Percentiles rank a stretch among this genome's conserved stretches.
These are phyloP conservation scores for Metschnikowia gruessii DNA, from an alignment of 805 yeast genomes.

Conservation along the genomic window DNA sequence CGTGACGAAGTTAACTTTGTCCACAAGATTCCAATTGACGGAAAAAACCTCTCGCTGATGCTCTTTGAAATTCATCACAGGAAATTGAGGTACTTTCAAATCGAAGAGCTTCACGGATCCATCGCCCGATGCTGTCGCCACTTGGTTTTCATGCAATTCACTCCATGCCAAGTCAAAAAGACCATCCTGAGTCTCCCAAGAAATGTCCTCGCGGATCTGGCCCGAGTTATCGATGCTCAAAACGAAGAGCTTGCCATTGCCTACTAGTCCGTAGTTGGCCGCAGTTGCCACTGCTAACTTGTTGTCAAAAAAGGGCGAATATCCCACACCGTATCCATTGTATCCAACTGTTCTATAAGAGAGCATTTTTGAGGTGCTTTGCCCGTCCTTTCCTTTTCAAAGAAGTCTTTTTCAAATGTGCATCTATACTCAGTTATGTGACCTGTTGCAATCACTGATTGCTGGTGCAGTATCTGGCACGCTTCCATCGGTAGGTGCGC, in stretches of 20 bases:
- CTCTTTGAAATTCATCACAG: constrained; percentile 71
- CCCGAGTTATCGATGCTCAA: constrained; percentile 71
- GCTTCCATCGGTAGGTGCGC: constrained; percentile 1
- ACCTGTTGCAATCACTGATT: background rate
- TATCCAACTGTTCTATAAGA: constrained; percentile 72
- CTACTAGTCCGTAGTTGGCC: constrained; percentile 91
- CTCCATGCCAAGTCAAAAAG: constrained; percentile 87
- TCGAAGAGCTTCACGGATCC: constrained; percentile 86
- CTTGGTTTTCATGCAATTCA: constrained; percentile 84
- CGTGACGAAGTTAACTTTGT: constrained; percentile 65
- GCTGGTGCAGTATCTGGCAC: background rate
- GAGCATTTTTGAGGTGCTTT: constrained; percentile 47
- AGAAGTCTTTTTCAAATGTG: no score
- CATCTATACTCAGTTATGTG: no score
- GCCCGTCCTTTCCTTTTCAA: background rate
- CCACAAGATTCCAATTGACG: constrained; percentile 69
- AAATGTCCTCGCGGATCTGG: constrained; percentile 46
- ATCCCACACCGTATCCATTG: constrained; percentile 83
- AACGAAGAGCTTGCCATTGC: constrained; percentile 80
- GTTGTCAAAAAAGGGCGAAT: constrained; percentile 90
- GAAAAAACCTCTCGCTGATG: constrained; percentile 75
- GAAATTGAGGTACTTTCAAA: constrained; percentile 59
- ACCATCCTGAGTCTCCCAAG: constrained; percentile 92
- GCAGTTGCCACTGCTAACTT: constrained; percentile 87
- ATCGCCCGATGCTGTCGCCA: constrained; percentile 82